Evolutionary conservation across 345 rosid species (phyloP).

Genomic region (Dipteronia sinensis): DNA sequence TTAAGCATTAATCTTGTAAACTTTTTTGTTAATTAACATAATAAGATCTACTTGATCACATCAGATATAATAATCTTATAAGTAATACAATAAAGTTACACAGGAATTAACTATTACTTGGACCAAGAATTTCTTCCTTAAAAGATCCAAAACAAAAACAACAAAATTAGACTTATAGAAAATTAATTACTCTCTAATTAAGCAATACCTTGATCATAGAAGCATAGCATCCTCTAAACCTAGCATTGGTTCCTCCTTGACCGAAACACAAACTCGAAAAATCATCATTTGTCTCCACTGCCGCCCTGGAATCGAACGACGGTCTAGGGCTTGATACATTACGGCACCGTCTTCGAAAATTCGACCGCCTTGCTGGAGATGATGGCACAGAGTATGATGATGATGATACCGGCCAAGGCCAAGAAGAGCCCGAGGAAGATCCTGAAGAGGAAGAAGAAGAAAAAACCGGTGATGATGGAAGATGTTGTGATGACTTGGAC

Average conservation of each 20-base stretch:
- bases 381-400: conserved; percentile 30
- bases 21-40: neutral
- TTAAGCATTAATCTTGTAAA: neutral
- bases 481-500: neutral
- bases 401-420: conserved; percentile 11
- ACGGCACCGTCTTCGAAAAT: conserved; percentile 1
- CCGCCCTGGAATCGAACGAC: conserved; percentile 19
- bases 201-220: conserved; percentile 46
- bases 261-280: conserved; percentile 37
- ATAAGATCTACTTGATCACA: neutral
- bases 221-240: conserved; percentile 45
- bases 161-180: neutral
- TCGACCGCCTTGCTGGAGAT: conserved; percentile 33
- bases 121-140: neutral
- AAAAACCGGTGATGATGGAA: conserved; percentile 22
- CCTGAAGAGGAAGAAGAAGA: conserved; percentile 32
- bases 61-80: neutral
- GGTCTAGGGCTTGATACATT: conserved; percentile 22
- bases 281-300: conserved; percentile 14
- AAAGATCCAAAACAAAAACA: neutral
- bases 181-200: neutral
- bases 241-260: conserved; percentile 21
- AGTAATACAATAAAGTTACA: neutral
- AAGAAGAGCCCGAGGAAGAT: conserved; percentile 17
- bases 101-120: neutral